Conservation (phyloP, 129 eudicot genomes). For the Daucus carota region DNA sequence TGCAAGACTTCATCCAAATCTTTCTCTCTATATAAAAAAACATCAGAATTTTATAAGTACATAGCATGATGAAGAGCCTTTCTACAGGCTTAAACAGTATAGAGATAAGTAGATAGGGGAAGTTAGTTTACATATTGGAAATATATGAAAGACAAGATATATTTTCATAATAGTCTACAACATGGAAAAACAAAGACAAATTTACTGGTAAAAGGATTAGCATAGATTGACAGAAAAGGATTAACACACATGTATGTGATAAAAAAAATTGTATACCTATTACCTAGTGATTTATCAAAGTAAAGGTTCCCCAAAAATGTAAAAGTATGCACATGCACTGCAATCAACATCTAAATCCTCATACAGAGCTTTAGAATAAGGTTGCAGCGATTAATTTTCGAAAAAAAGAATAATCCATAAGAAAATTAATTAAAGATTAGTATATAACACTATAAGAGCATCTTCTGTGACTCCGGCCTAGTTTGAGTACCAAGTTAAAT, state of each 20-base stretch:
- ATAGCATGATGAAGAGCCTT: not conserved
- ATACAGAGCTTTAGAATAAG: not conserved
- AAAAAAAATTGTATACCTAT: not conserved
- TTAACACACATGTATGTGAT: not conserved
- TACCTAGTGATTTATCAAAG: not conserved
- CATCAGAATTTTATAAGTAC: slow-evolving; percentile 1
- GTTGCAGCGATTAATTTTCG: too few species aligned
- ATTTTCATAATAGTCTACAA: not conserved
- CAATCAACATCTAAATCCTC: not conserved
- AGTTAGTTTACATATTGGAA: not conserved
- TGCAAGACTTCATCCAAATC: slow-evolving; percentile 95
- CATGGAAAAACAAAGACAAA: not conserved
- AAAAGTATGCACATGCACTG: not conserved
- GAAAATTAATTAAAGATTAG: too few species aligned
- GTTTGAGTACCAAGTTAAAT: not conserved
- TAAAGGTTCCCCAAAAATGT: not conserved
- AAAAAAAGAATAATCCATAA: too few species aligned
- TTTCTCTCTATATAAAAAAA: slow-evolving; percentile 53
- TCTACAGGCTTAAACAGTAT: not conserved
- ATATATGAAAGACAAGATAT: not conserved
- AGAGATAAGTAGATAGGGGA: not conserved
- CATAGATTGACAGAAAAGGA: too few species aligned
- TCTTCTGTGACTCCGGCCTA: not conserved
- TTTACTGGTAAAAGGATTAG: too few species aligned
- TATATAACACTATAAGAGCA: not conserved